These are phyloP conservation scores for Rhodomyrtus tomentosa DNA, from an alignment of 345 rosid genomes.

Conservation along the genomic window DNA sequence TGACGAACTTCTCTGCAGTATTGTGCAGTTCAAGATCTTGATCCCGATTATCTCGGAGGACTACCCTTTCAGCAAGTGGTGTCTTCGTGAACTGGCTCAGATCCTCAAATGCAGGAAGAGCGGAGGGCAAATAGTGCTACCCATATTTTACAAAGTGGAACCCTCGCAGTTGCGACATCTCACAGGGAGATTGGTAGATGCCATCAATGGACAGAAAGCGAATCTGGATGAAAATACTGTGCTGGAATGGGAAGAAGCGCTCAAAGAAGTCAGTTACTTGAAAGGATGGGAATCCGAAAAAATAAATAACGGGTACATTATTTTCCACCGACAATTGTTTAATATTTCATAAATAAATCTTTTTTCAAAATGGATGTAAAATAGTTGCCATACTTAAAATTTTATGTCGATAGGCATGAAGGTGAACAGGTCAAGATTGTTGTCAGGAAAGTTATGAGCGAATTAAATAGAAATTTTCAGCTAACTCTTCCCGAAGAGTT, in stretches of 20 bases:
- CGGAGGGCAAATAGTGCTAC: not conserved
- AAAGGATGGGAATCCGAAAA: not conserved
- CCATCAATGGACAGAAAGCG: not conserved
- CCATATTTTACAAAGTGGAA: not conserved
- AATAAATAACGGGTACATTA: not conserved
- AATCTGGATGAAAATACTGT: not conserved
- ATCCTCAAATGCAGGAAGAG: not conserved
- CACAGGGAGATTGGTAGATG: not conserved
- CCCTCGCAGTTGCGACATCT: not conserved
- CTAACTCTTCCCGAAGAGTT: not conserved
- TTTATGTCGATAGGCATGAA: not conserved
- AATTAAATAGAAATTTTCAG: not conserved
- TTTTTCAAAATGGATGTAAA: not conserved
- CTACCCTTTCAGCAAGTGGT: not conserved
- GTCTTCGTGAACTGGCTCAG: not conserved
- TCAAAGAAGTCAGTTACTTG: not conserved
- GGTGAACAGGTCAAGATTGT: not conserved
- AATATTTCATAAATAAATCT: not conserved
- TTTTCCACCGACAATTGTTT: not conserved
- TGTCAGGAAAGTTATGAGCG: not conserved
- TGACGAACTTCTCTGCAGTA: not conserved
- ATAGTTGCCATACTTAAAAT: not conserved
- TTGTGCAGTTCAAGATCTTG: not conserved
- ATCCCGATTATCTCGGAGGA: not conserved
- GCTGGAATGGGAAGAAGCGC: not conserved